These are phyloP conservation scores for Kodamaea derodonti DNA, from an alignment of 1,139 yeast species.

Conservation along the genomic window DNA sequence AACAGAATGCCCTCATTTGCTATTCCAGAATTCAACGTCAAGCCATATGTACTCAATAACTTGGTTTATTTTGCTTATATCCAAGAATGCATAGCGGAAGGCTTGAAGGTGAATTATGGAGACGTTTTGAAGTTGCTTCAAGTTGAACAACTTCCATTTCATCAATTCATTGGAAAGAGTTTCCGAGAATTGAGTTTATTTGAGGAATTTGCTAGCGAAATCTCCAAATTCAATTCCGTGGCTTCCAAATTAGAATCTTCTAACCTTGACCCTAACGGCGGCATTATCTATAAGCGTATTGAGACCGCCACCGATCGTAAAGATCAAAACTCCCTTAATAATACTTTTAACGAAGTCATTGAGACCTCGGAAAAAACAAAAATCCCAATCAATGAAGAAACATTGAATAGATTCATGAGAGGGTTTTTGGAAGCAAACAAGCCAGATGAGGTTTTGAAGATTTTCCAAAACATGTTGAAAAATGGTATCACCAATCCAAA, in stretches of 20 bases:
- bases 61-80: constrained; percentile 35
- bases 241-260: constrained; percentile 13
- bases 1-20: constrained; percentile 11
- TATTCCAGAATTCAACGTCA: constrained; percentile 10
- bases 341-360: constrained; percentile 23
- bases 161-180: constrained; percentile 17
- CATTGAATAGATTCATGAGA: constrained; percentile 33
- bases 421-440: constrained; percentile 28
- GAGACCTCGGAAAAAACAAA: constrained; percentile 22
- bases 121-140: constrained; percentile 31
- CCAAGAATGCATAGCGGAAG: constrained; percentile 25
- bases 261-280: constrained; percentile 36
- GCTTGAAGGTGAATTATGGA: constrained; percentile 19
- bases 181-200: constrained; percentile 13
- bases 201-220: constrained; percentile 12
- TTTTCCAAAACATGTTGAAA: constrained; percentile 32
- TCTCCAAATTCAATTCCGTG: constrained; percentile 11
- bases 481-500: constrained; percentile 26
- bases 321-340: constrained; percentile 19
- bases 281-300: constrained; percentile 20
- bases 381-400: constrained; percentile 25
- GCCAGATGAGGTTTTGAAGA: constrained; percentile 29
- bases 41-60: constrained; percentile 18
- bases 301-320: constrained; percentile 18
- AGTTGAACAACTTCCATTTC: constrained; percentile 23